A percentile compares a stretch with the other conserved stretches of the same genome.
phyloP scores from a whole-genome alignment of 1,284 basidiomycete species.

The Cystobasidium slooffiae region DNA sequence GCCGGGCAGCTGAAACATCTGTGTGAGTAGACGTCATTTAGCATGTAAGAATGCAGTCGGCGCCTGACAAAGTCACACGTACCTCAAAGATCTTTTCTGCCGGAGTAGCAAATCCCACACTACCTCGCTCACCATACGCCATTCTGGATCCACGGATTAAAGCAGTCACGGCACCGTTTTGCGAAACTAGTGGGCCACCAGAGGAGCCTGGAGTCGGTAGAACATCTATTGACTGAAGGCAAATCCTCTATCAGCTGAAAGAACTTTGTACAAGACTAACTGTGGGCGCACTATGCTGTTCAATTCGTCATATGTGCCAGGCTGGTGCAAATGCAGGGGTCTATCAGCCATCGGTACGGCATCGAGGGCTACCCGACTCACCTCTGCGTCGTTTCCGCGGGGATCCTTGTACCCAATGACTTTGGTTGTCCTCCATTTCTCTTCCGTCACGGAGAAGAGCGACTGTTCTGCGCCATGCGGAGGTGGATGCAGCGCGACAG shows the following conservation, averaged over 20 bases:
- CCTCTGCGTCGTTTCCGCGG: constrained; percentile 39
- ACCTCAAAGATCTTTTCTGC: constrained; percentile 44
- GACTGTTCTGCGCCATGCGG: constrained; percentile 19
- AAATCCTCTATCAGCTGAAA: not conserved
- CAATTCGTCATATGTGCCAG: constrained; percentile 42
- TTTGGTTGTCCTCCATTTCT: constrained; percentile 28
- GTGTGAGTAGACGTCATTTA: not conserved
- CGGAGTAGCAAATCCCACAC: constrained; percentile 39
- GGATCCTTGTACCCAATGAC: constrained; percentile 39
- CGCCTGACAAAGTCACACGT: not conserved
- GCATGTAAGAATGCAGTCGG: not conserved
- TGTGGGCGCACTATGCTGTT: constrained; percentile 26
- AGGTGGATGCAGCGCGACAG: constrained; percentile 33
- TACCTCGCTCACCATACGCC: constrained; percentile 35
- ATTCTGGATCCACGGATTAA: constrained; percentile 40
- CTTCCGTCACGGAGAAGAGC: constrained; percentile 21
- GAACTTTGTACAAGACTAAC: not conserved
- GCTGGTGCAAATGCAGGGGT: not conserved
- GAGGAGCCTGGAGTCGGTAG: constrained; percentile 38
- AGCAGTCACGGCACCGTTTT: constrained; percentile 32
- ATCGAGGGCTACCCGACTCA: not conserved
- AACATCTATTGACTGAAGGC: constrained; percentile 32
- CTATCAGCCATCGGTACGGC: not conserved
- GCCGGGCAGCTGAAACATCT: constrained; percentile 41
- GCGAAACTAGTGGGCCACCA: constrained; percentile 34